phyloP scores from a whole-genome alignment of 768 basidiomycete genomes.

The Tylopilus cervinicoccineus region DNA sequence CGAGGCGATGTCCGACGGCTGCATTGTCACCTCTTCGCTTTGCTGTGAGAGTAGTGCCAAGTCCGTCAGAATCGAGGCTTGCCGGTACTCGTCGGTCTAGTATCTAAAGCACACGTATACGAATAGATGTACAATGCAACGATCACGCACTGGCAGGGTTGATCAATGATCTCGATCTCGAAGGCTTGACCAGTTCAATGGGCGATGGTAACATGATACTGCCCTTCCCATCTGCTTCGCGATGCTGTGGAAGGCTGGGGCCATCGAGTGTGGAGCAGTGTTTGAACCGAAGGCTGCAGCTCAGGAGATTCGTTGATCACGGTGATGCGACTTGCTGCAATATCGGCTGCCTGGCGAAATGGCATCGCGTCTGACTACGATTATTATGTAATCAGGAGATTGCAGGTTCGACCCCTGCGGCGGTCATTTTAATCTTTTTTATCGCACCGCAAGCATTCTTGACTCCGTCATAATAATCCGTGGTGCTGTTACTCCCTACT shows the following conservation, averaged over 20 bases:
- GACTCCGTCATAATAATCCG: too few species aligned
- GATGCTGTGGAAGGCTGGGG: not conserved
- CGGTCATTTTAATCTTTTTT: slow-evolving; percentile 16
- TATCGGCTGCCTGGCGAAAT: slow-evolving; percentile 81
- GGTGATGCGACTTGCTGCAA: not conserved
- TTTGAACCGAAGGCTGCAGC: too few species aligned
- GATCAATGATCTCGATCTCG: not conserved
- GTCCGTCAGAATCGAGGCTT: slow-evolving; percentile 1
- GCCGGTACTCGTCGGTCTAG: slow-evolving; percentile 13
- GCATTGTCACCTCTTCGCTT: slow-evolving; percentile 16
- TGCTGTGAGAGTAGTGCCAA: slow-evolving; percentile 2
- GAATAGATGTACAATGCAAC: not conserved
- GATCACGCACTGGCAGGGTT: not conserved
- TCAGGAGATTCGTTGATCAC: not conserved
- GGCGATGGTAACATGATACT: not conserved
- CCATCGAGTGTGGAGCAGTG: too few species aligned
- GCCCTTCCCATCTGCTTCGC: not conserved
- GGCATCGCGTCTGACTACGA: slow-evolving; percentile 95
- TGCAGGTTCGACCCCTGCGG: slow-evolving; percentile 84
- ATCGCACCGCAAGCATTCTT: not conserved
- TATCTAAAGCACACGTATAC: slow-evolving; percentile 1
- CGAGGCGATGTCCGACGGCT: not conserved
- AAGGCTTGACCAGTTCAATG: not conserved
- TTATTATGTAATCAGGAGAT: slow-evolving; percentile 65
- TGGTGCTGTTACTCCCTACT: too few species aligned